Evolutionary conservation across 805 yeast genomes (phyloP), one percentile per base, ranked within the genome.

Genomic region (Ogataea salicorniae): DNA sequence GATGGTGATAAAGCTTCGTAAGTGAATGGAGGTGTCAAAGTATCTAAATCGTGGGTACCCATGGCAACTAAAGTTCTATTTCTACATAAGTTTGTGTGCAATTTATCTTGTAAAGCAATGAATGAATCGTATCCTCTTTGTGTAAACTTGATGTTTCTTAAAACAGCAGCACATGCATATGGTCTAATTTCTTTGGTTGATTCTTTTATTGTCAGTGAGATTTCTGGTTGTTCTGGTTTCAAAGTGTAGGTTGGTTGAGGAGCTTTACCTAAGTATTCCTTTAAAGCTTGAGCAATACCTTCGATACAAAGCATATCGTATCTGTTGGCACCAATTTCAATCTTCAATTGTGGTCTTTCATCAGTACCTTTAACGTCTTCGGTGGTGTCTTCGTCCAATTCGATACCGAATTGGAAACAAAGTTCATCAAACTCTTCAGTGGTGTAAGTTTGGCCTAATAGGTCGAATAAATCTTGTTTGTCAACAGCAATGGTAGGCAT

Each of bases 401-500:
- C 99, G 57, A 94, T 83, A 60, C 99, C 99, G 59, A 91, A 94
- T 63, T 92, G 95, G 74, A 94, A 94, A 73, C 98, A 94, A 58
- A 94, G 80, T 70, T 91, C 97, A 65, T 94, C 99, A 60, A 94
- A 91, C 64, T 92, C 99, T 59, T 89, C 81, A 56, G 94, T 86
- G 60, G 96, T 79, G 64, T 81, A 82, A 43, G 69, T 63, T 52
- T 73, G 73, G 37, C 77, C 98, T 53, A 94, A 75, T 39, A 88
- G 80, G 62, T 83, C 80, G 74, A 80, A 94, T 54, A 94, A 79
- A 67, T 94, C 98, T 64, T 84, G 87, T 67, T 95, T 91, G 68
- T 94, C 97, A 55, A 94, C 97, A 31, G 95, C 79, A 63, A 94
- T 77, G 69, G 99, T 94, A 73, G 99, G 99, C 99, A 94, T 94